Base-by-base conservation (phyloP, 139 green algal species). In the Yamagishiella unicocca region DNA sequence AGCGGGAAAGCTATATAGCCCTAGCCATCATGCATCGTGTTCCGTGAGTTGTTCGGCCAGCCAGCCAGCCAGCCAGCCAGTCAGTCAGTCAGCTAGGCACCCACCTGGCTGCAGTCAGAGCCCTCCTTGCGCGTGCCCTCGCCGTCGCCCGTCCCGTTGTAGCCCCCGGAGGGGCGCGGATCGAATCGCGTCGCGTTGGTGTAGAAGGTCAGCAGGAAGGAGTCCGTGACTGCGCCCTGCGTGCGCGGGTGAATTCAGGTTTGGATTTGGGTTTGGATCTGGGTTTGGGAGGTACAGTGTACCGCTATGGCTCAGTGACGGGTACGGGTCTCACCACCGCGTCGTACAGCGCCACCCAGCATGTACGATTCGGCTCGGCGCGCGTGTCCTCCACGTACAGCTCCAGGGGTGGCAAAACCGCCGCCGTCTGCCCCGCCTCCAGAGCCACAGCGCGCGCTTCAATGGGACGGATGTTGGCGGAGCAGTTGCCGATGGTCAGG, bases 141-240 rank as follows among this genome's bases (percentile, higher is more conserved):
- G 19, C 89, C 89, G 66, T 90, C 79, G 10, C 89, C 89, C 27
- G 89, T 87, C n/a, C 89, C 84, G 50, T 92, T 88, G 62, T 71
- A 83, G 0, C 89, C 89, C 4, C 89, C 89, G 12, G 62, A 55
- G 42, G 84, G 79, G 14, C 29, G 42, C 0, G 35, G 21, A 22
- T 82, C 71, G 68, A 93, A 95, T 0, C 83, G 25, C 0, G 94
- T 97, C 25, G 89, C 90, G 22, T 94, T 95, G 35, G 93, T 94
- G 82, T 91, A 96, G 31, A 97, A 97, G 4, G 0, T 33, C 14
- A 97, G 67, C 50, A 67, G 2, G 17, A 62, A 31, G 1, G n/a
- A 45, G 74, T 94, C 90, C 4, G 82, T 85, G 31, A 91, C 54
- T 1, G 33, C 71, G 1, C 91, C 92, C 92, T 95, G 90, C 66